A percentile compares a stretch with the other conserved stretches of the same genome.
These are phyloP conservation scores for Nigrospora sphaerica DNA, from an alignment of 2,329 filamentous ascomycete species.

Conservation along the genomic window DNA sequence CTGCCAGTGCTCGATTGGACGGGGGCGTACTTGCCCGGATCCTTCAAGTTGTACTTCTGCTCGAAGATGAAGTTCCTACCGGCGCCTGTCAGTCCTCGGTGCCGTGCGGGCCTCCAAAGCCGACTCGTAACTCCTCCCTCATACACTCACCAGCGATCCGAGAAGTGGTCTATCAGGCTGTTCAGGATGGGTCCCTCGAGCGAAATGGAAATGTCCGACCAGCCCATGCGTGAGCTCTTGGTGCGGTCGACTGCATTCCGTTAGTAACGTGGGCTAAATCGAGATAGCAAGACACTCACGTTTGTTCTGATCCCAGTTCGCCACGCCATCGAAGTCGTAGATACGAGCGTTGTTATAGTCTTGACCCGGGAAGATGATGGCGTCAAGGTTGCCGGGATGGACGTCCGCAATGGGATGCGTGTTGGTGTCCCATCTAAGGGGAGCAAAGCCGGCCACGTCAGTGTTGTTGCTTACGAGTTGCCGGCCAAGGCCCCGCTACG, in stretches of 20 bases:
- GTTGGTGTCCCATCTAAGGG: background rate
- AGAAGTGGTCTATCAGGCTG: constrained; percentile 71
- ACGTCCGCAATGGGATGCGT: constrained; percentile 76
- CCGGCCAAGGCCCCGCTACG: too few species aligned
- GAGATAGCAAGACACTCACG: constrained; percentile 26
- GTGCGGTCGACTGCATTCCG: constrained; percentile 60
- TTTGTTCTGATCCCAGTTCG: constrained; percentile 79
- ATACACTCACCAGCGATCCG: constrained; percentile 61
- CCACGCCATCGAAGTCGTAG: constrained; percentile 72
- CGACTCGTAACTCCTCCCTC: too few species aligned
- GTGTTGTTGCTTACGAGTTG: background rate
- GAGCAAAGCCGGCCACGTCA: background rate
- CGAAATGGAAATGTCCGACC: constrained; percentile 80
- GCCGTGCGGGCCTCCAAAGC: background rate
- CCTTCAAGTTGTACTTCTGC: constrained; percentile 62
- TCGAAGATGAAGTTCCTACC: constrained; percentile 74
- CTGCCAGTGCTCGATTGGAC: constrained; percentile 11
- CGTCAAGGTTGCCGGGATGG: constrained; percentile 69
- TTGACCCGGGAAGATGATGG: constrained; percentile 79
- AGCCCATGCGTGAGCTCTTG: constrained; percentile 79
- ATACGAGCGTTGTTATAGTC: constrained; percentile 88
- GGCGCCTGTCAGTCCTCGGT: constrained; percentile 5
- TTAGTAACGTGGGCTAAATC: constrained; percentile 3
- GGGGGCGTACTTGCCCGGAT: constrained; percentile 42
- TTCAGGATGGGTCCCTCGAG: constrained; percentile 68